phyloP scores from a whole-genome alignment of 768 basidiomycete genomes.

The Mycena alexandri region DNA sequence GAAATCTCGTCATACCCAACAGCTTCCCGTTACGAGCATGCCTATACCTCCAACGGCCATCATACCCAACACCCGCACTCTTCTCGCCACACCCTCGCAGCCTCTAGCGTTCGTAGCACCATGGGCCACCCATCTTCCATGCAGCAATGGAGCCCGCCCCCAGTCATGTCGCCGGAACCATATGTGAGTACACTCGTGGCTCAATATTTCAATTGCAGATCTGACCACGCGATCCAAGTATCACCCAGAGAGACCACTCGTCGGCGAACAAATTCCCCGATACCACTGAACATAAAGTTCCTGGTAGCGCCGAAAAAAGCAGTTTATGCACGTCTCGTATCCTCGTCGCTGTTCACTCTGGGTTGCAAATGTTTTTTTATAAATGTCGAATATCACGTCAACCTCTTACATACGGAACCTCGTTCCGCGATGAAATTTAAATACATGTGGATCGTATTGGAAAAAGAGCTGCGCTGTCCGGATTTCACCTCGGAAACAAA shows the following conservation, averaged over 20 bases:
- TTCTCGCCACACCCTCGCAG: constrained; percentile 54
- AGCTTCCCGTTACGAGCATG: constrained; percentile 37
- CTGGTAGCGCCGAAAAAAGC: constrained; percentile 21
- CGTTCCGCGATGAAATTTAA: neutral
- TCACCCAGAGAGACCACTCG: constrained; percentile 45
- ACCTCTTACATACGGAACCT: too few species aligned
- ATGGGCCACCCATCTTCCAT: constrained; percentile 62
- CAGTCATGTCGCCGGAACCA: constrained; percentile 69
- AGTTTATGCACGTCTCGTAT: constrained; percentile 11
- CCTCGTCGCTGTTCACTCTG: neutral
- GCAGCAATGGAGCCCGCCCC: constrained; percentile 68
- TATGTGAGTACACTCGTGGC: constrained; percentile 63
- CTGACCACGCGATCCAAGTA: constrained; percentile 32
- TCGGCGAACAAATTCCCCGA: constrained; percentile 33
- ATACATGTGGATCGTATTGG: neutral
- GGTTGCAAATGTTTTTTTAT: constrained; percentile 17
- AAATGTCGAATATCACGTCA: constrained; percentile 10
- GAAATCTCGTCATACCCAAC: constrained; percentile 67
- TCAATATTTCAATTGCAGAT: neutral
- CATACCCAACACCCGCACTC: constrained; percentile 35
- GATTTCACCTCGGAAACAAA: constrained; percentile 1
- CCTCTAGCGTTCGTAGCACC: constrained; percentile 60
- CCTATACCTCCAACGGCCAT: constrained; percentile 19
- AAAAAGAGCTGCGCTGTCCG: neutral
- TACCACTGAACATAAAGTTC: constrained; percentile 38